phyloP scores from a whole-genome alignment of 768 basidiomycete species.

The Pholiota microspora region DNA sequence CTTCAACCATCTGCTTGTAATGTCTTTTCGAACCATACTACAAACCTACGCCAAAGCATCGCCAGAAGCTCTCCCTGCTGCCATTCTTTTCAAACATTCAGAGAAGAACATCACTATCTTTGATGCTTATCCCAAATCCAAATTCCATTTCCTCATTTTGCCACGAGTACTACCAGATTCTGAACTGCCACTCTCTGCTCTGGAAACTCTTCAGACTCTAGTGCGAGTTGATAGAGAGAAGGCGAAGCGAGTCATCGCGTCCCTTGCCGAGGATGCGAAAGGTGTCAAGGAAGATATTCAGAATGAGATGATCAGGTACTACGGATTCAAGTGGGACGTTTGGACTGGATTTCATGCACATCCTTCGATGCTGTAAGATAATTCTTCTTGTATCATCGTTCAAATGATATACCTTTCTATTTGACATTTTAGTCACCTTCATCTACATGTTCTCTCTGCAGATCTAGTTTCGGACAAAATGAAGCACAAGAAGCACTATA shows the following conservation, averaged over 20 bases:
- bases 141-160: constrained; percentile 87
- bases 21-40: constrained; percentile 53
- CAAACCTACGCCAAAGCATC: constrained; percentile 58
- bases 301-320: constrained; percentile 76
- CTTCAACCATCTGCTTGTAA: constrained; percentile 13
- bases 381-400: not conserved
- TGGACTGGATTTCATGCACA: constrained; percentile 84
- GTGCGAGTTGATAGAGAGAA: constrained; percentile 49
- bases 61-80: constrained; percentile 53
- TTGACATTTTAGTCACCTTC: constrained; percentile 56
- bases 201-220: constrained; percentile 56
- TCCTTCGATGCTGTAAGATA: constrained; percentile 81
- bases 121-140: constrained; percentile 79
- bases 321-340: constrained; percentile 74
- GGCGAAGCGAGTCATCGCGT: constrained; percentile 52
- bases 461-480: constrained; percentile 68
- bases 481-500: constrained; percentile 90
- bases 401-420: not conserved
- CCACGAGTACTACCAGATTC: constrained; percentile 46
- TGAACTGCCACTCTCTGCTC: constrained; percentile 28
- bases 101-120: constrained; percentile 60
- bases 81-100: constrained; percentile 58
- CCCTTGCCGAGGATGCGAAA: constrained; percentile 56
- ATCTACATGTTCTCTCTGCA: constrained; percentile 82
- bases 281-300: constrained; percentile 59